Percentiles rank a stretch among this genome's conserved stretches.
These are phyloP conservation scores for Diaporthe eres DNA, from an alignment of 2,329 filamentous ascomycete species.

Conservation along the genomic window DNA sequence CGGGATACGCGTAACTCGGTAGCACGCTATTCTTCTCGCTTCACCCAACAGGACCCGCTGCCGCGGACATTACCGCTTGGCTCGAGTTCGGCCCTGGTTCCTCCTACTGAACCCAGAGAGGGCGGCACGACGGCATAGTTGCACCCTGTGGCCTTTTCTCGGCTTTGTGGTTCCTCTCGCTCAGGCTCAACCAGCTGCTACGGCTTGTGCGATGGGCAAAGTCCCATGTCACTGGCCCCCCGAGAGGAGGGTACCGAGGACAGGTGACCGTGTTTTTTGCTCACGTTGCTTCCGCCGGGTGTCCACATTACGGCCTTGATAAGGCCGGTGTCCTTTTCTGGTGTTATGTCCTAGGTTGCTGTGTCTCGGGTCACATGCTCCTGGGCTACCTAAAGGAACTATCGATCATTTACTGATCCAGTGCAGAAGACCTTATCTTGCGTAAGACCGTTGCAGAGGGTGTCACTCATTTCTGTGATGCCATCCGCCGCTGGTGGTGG, in stretches of 20 bases:
- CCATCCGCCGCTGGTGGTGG: neutral
- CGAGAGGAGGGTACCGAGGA: neutral
- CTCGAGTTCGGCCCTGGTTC: conserved; percentile 20
- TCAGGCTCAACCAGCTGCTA: neutral
- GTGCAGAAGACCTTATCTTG: conserved; percentile 1
- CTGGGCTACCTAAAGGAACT: neutral
- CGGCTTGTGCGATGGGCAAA: neutral
- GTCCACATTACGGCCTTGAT: conserved; percentile 39
- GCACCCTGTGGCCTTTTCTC: conserved; percentile 7
- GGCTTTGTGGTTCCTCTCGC: neutral
- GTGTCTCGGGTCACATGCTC: conserved; percentile 15
- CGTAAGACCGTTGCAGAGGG: neutral
- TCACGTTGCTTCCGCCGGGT: conserved; percentile 38
- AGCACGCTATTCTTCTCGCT: neutral
- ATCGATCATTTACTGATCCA: neutral
- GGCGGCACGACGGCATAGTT: too few relatives aligned
- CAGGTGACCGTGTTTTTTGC: conserved; percentile 20
- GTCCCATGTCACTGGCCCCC: neutral
- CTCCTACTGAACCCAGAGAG: neutral
- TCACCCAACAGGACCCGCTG: conserved; percentile 4
- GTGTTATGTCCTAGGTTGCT: neutral
- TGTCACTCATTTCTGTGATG: conserved; percentile 17
- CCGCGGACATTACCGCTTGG: conserved; percentile 3
- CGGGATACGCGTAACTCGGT: conserved; percentile 3
- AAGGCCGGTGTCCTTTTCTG: neutral